These are phyloP conservation scores for Aspergillus sp. DNA, from an alignment of 2,329 filamentous ascomycete species.

Conservation along the genomic window DNA sequence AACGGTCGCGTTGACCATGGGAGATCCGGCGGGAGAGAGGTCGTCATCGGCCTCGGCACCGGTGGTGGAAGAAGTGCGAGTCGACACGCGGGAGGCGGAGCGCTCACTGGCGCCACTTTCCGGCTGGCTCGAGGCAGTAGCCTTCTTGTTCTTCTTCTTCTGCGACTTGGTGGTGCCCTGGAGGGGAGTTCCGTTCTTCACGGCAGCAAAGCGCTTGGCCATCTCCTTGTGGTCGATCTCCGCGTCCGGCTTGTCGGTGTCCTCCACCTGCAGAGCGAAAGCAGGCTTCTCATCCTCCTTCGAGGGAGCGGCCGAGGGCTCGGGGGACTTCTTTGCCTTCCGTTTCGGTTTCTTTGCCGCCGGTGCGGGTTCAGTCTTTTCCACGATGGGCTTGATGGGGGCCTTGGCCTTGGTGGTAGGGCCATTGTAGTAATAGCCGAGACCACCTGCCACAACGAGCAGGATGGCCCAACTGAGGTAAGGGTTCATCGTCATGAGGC, in stretches of 20 bases:
- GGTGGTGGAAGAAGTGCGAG: slow-evolving; percentile 65
- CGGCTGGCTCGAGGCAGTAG: slow-evolving; percentile 52
- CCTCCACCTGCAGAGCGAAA: slow-evolving; percentile 24
- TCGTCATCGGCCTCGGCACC: slow-evolving; percentile 80
- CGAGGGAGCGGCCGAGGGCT: slow-evolving; percentile 26
- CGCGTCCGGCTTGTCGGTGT: slow-evolving; percentile 49
- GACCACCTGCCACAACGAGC: slow-evolving; percentile 39
- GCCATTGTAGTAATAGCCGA: slow-evolving; percentile 43
- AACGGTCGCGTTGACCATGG: slow-evolving; percentile 48
- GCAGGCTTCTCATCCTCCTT: slow-evolving; percentile 31
- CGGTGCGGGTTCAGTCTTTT: slow-evolving; percentile 32
- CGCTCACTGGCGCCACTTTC: slow-evolving; percentile 44
- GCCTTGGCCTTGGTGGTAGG: slow-evolving; percentile 30
- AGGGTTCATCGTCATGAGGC: slow-evolving; percentile 39
- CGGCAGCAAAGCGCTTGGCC: slow-evolving; percentile 67
- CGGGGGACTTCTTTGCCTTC: slow-evolving; percentile 34
- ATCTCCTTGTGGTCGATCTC: slow-evolving; percentile 71
- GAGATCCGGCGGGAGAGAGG: slow-evolving; percentile 66
- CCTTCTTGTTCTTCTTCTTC: slow-evolving; percentile 69
- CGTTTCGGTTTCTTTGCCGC: slow-evolving; percentile 42
- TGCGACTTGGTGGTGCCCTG: slow-evolving; percentile 40
- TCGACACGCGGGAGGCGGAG: slow-evolving; percentile 45
- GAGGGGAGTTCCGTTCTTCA: slow-evolving; percentile 67
- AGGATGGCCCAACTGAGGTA: slow-evolving; percentile 45
- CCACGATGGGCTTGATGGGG: slow-evolving; percentile 26